These are phyloP conservation scores for Cornus controversa DNA, from an alignment of 148 eudicot species.

Conservation along the genomic window DNA sequence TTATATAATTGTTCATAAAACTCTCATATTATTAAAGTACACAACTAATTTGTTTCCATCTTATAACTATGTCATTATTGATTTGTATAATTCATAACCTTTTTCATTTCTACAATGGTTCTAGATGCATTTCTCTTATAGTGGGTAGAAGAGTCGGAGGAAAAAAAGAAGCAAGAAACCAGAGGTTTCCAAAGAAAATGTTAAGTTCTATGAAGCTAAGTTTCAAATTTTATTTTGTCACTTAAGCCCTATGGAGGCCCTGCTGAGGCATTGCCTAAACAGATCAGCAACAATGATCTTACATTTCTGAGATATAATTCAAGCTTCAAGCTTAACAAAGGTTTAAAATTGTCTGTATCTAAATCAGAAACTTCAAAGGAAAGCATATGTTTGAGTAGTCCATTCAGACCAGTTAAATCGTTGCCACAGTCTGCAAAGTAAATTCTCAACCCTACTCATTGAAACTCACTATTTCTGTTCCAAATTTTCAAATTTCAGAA, in stretches of 20 bases:
- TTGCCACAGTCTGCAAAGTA: neutral
- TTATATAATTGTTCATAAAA: neutral
- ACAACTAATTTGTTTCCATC: neutral
- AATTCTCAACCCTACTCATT: neutral
- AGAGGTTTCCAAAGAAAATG: too few relatives aligned
- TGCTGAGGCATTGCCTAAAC: neutral
- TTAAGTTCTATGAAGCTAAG: neutral
- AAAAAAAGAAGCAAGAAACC: neutral
- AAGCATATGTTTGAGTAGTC: neutral
- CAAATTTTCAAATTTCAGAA: neutral
- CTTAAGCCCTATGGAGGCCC: neutral
- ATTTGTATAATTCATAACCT: neutral
- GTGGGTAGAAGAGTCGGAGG: too few relatives aligned
- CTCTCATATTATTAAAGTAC: neutral
- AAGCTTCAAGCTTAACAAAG: neutral
- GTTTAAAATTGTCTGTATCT: neutral
- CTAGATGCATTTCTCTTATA: too few relatives aligned
- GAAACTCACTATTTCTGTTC: neutral
- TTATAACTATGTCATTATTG: neutral
- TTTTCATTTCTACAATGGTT: neutral
- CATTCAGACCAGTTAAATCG: neutral
- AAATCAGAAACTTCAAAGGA: neutral
- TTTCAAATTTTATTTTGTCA: too few relatives aligned
- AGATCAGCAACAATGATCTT: neutral
- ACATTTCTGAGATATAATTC: neutral